phyloP scores from a whole-genome alignment of 1,139 yeast genomes.

The Tardiomyces digboiensis region DNA sequence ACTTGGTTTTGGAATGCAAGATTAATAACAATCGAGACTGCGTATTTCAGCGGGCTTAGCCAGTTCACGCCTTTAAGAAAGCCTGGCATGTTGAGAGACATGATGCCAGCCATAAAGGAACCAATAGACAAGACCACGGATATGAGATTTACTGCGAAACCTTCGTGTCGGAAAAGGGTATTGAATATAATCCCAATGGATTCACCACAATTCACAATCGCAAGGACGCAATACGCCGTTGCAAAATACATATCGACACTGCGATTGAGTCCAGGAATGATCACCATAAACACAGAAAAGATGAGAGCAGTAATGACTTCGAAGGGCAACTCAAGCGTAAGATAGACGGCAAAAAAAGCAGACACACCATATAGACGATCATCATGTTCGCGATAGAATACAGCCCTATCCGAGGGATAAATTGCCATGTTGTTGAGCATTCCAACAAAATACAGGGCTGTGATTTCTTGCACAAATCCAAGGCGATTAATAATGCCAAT shows the following conservation, averaged over 20 bases:
- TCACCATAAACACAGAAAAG: conserved; percentile 52
- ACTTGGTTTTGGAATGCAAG: conserved; percentile 35
- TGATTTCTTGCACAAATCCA: conserved; percentile 67
- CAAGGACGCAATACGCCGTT: conserved; percentile 44
- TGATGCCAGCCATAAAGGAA: conserved; percentile 77
- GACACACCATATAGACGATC: conserved; percentile 64
- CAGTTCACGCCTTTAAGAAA: conserved; percentile 64
- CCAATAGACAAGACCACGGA: conserved; percentile 58
- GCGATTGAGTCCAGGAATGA: conserved; percentile 69
- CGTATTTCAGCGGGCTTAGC: conserved; percentile 65
- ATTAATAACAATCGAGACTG: conserved; percentile 45
- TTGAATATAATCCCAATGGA: conserved; percentile 73
- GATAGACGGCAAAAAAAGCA: conserved; percentile 58
- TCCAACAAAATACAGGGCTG: conserved; percentile 70
- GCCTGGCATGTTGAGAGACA: conserved; percentile 66
- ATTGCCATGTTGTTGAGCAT: conserved; percentile 67
- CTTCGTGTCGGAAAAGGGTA: conserved; percentile 65
- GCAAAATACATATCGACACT: conserved; percentile 59
- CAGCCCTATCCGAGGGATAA: conserved; percentile 64
- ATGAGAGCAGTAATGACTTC: conserved; percentile 53
- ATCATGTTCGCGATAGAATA: conserved; percentile 69
- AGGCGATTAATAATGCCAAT: conserved; percentile 58
- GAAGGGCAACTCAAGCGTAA: conserved; percentile 63
- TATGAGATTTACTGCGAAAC: conserved; percentile 67
- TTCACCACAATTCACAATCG: conserved; percentile 68